Percentiles rank a stretch among this genome's conserved stretches.
phyloP scores from a whole-genome alignment of 257 asterid genomes.

The Nicotiana obtusifolia region DNA sequence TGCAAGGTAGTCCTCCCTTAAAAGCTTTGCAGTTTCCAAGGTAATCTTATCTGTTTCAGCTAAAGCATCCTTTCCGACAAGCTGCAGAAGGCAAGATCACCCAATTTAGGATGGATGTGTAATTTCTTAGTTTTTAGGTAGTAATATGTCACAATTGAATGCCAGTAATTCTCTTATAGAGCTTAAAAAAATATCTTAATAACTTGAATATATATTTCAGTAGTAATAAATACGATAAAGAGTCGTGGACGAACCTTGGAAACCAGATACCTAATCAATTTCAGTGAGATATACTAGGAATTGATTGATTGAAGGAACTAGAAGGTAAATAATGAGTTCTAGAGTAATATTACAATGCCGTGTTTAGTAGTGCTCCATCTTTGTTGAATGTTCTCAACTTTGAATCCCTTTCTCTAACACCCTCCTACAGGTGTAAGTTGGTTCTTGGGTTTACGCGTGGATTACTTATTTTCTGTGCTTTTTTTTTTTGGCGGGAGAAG shows the following conservation, averaged over 20 bases:
- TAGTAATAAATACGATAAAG: neutral
- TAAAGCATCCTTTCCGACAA: conserved; percentile 96
- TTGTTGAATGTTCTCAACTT: neutral
- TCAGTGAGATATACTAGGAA: neutral
- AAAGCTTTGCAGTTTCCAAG: conserved; percentile 94
- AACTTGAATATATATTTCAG: neutral
- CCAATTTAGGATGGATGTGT: neutral
- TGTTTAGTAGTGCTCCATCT: neutral
- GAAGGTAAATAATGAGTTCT: neutral
- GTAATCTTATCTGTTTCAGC: conserved; percentile 97
- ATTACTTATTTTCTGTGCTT: too few relatives aligned
- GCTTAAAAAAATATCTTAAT: neutral
- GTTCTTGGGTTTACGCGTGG: too few relatives aligned
- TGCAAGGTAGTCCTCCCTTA: conserved; percentile 99
- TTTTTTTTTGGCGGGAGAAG: too few relatives aligned
- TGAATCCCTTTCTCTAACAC: neutral
- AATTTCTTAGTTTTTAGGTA: neutral
- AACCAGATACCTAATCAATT: neutral
- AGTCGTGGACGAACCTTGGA: neutral
- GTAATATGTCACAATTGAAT: neutral
- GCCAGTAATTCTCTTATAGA: neutral
- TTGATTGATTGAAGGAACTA: neutral
- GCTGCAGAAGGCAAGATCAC: conserved; percentile 50
- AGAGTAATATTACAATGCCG: neutral
- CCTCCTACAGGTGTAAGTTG: too few relatives aligned